Conservation (phyloP, 352 stramenopile genomes). For the Phytopythium kandeliae region DNA sequence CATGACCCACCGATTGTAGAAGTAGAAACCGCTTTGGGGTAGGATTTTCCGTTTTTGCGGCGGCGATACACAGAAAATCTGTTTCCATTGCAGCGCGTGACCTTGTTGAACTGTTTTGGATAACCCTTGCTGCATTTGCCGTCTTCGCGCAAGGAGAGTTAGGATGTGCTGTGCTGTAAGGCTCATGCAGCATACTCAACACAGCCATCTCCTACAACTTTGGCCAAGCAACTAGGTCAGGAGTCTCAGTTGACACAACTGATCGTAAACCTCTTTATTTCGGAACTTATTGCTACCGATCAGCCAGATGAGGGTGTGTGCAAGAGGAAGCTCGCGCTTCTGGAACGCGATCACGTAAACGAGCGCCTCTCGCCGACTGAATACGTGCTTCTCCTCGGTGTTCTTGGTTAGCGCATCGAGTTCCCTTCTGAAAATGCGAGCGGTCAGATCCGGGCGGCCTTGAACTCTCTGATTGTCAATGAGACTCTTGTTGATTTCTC, state of each 20-base stretch:
- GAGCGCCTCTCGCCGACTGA: conserved; percentile 15
- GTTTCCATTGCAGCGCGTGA: neutral
- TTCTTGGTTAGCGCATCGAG: neutral
- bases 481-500: conserved; percentile 13
- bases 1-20: conserved; percentile 7
- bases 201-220: neutral
- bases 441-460: neutral
- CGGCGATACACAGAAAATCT: neutral
- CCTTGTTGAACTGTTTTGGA: neutral
- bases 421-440: neutral
- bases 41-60: neutral
- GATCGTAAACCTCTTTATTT: neutral
- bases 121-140: neutral
- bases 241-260: conserved; percentile 1
- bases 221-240: neutral
- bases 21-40: neutral
- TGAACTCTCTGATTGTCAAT: neutral
- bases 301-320: conserved; percentile 30
- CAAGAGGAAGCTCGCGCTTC: conserved; percentile 33
- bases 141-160: neutral
- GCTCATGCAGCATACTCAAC: neutral
- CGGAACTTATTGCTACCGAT: conserved; percentile 11
- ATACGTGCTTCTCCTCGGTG: conserved; percentile 16
- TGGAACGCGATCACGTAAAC: conserved; percentile 34
- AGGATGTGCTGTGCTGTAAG: neutral